Evolutionary conservation across 306 rosid genomes (phyloP), one percentile per base, ranked within the genome.

Genomic region (Phaseolus lunatus): DNA sequence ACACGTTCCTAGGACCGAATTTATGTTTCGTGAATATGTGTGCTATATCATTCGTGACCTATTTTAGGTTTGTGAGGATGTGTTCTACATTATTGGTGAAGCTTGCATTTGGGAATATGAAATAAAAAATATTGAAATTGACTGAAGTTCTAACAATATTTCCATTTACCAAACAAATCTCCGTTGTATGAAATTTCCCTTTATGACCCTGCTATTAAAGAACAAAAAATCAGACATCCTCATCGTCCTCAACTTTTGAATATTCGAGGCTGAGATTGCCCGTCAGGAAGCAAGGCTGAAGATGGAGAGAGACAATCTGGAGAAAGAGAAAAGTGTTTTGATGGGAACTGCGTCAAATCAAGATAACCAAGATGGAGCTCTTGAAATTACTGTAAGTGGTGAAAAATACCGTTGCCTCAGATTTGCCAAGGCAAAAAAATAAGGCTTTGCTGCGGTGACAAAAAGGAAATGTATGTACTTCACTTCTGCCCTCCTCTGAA

Each of bases 291-390:
- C 96, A 26, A 91, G 97, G 84, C 81, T 92, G 72, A 90, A 95
- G 90, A 92, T 95, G 94, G 97, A 92, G 82, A 95, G 88, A 76
- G 97, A 95, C 65, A 95, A 95, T 85, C 97, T 95, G 5, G 99
- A 95, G 82, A 95, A 92, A 74, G 99, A 95, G 85, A 95, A 92
- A 76, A 95, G 99, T 62, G 94, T 95, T 67, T 85, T 92, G 23
- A 92, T 92, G 97, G 99, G 99, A 77, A 91, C 99, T 52, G 99
- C 99, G 5, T 95, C 97, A 45, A 92, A 84, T 86, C 99, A 89
- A 84, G 99, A 95, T 76, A 95, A 88, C 71, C 99, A 89, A 82
- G 97, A 95, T 52, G 99, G 96, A 68, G 97, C 97, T 52, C 97
- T 95, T 70, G 99, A 95, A 86, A 95, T 95, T 70, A 95, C 97